A percentile compares a stretch with the other conserved stretches of the same genome.
Evolutionary conservation across 441 rosid genomes (phyloP).

Genomic region (Adansonia gregorii): DNA sequence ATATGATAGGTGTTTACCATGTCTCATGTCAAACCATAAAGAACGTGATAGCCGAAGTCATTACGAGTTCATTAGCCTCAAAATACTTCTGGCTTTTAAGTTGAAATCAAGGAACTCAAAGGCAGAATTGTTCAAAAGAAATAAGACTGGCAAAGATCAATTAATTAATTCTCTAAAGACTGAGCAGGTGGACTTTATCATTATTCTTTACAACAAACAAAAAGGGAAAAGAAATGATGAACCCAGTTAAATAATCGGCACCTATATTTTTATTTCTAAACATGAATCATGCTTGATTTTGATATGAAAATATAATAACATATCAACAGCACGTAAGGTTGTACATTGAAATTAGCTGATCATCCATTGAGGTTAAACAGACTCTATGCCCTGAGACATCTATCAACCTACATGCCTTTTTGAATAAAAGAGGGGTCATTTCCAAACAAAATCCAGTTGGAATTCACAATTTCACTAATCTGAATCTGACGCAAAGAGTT

Average conservation of each 20-base stretch:
- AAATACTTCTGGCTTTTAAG: not conserved
- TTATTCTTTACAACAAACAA: slow-evolving; percentile 13
- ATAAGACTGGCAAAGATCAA: not conserved
- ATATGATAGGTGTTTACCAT: slow-evolving; percentile 1
- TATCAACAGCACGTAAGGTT: not conserved
- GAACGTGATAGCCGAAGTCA: not conserved
- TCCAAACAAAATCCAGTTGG: slow-evolving; percentile 8
- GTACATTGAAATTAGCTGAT: not conserved
- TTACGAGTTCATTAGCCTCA: not conserved
- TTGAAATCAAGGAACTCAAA: not conserved
- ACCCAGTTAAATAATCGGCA: slow-evolving; percentile 15
- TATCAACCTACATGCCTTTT: slow-evolving; percentile 15
- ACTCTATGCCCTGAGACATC: not conserved
- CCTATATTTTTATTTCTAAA: slow-evolving; percentile 3
- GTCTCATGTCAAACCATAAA: slow-evolving; percentile 10
- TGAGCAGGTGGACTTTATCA: not conserved
- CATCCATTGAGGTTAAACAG: not conserved
- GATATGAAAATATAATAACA: not conserved
- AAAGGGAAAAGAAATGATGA: not conserved
- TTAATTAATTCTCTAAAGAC: not conserved
- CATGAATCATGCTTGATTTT: slow-evolving; percentile 7
- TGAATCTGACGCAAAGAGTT: slow-evolving; percentile 8
- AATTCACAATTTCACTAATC: not conserved
- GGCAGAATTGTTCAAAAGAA: not conserved
- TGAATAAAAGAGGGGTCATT: not conserved